Conservation (phyloP, 148 eudicot genomes). For the Tetragonia tetragonoides region DNA sequence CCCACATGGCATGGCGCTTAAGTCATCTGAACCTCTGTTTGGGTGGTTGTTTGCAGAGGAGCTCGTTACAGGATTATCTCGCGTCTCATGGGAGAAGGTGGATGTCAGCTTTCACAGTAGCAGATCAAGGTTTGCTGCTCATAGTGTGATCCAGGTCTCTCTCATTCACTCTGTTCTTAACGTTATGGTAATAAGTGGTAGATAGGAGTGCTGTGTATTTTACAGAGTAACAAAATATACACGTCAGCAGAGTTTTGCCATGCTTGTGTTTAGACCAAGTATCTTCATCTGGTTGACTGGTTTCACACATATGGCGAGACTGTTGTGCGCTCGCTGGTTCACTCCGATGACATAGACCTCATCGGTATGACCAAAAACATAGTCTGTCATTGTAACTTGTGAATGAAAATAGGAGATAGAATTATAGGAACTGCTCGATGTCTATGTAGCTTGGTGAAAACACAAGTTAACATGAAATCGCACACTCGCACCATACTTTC, state of each 20-base stretch:
- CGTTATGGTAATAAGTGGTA: background rate
- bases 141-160: constrained; percentile 89
- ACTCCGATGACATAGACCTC: no score
- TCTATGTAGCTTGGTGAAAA: no score
- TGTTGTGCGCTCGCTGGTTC: no score
- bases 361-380: no score
- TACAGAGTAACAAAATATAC: background rate
- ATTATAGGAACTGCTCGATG: no score
- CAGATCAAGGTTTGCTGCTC: constrained; percentile 71
- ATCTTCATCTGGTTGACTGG: no score
- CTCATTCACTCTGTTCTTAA: constrained; percentile 9
- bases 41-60: constrained; percentile 55
- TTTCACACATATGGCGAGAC: no score
- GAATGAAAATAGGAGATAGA: no score
- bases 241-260: background rate
- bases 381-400: no score
- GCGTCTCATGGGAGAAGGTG: constrained; percentile 91
- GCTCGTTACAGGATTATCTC: constrained; percentile 72
- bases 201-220: background rate
- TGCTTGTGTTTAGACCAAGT: no score
- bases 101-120: constrained; percentile 96
- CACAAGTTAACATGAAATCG: no score
- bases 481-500: no score
- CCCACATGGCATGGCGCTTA: background rate
- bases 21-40: constrained; percentile 6